Evolutionary conservation across 805 yeast species (phyloP), one percentile per base, ranked within the genome.

Genomic region (Monosporozyma aquatica): DNA sequence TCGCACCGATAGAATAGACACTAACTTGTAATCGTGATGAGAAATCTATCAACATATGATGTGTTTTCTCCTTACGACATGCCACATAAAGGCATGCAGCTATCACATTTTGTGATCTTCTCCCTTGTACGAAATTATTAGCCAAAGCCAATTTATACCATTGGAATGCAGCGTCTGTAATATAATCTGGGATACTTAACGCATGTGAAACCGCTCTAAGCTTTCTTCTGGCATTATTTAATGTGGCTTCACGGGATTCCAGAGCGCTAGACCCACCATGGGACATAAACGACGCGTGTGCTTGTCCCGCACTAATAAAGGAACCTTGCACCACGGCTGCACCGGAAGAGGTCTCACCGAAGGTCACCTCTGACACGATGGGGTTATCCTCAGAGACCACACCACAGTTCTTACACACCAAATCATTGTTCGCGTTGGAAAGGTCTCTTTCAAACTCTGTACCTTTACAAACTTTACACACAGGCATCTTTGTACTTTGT

Each of bases 311-410:
- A 35, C 87, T 86, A 27, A 92, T 82, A 70, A 86, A 89, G 38
- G 95, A 78, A 56, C 99, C 99, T 51, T 90, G 95, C 1, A 92
- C 95, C 40, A 84, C 78, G 27, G 98, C 96, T 11, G 95, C 97
- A 52, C 99, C 99, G 21, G 82, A 73, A 15, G 95, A 73, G 2
- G 89, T 74, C 56, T 94, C 99, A 35, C 94, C 92, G 66, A 89
- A 92, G 10, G 92, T 84, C 42, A 94, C 92, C 59, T 92, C 99
- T 6, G 95, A 80, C 9, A 94, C 97, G 50, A 92, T 90, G 17
- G 95, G 95, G 54, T 87, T 84, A 57, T 89, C 97, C 49, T 87
- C 95, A 44, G 75, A 74, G 24, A 92, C 97, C 17, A 78, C 67
- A 61, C 97, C 97, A 75, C 98, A 92, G 26, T 64, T 59, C 30